Evolutionary conservation across 176 grass and related monocot genomes (phyloP).

Genomic region (Tillandsia leiboldiana): DNA sequence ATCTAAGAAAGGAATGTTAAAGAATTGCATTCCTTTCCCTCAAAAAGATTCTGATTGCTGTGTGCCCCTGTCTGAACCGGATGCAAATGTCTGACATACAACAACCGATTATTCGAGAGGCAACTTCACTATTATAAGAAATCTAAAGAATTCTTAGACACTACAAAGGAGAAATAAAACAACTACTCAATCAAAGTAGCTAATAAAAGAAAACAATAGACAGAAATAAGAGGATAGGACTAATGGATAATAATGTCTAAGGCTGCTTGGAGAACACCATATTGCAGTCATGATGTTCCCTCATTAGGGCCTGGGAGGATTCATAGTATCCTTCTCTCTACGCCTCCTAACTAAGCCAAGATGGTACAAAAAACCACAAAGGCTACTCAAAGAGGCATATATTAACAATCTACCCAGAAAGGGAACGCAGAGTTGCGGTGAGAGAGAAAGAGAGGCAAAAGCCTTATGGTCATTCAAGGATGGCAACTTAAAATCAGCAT

Average conservation of each 20-base stretch:
- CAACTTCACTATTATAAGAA: slow-evolving; percentile 1
- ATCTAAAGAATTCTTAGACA: too few species aligned
- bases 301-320: not conserved
- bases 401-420: not conserved
- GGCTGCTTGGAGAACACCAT: not conserved
- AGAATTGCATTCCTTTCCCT: slow-evolving; percentile 23
- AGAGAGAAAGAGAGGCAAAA: too few species aligned
- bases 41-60: slow-evolving; percentile 24
- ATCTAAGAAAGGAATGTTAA: slow-evolving; percentile 32
- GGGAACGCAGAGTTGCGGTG: too few species aligned
- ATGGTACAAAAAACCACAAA: slow-evolving; percentile 22
- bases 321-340: slow-evolving; percentile 2
- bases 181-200: not conserved
- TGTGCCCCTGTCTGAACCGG: slow-evolving; percentile 44
- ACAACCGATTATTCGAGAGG: slow-evolving; percentile 45
- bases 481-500: too few species aligned
- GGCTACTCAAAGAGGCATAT: slow-evolving; percentile 29
- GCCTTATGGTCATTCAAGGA: too few species aligned
- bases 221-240: not conserved
- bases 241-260: slow-evolving; percentile 12
- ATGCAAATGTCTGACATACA: slow-evolving; percentile 24
- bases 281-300: not conserved
- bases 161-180: too few species aligned
- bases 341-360: slow-evolving; percentile 37
- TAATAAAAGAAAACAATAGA: not conserved